Evolutionary conservation across 2,329 filamentous ascomycete genomes (phyloP).

Genomic region (Onygena corvina): DNA sequence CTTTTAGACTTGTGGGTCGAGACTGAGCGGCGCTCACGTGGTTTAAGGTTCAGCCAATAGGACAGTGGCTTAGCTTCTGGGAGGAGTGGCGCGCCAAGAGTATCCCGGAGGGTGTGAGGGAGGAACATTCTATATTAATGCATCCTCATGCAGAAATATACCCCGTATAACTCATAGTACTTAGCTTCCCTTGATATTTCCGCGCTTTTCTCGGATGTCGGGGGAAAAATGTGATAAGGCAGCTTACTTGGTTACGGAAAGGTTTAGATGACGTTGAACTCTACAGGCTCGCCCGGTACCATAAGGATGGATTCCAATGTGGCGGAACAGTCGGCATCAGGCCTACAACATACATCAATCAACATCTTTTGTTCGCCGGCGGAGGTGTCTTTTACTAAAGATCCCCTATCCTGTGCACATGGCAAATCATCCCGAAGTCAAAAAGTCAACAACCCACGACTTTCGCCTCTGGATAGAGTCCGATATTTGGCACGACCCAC

Average conservation of each 20-base stretch:
- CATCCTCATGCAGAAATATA: neutral
- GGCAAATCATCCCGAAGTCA: neutral
- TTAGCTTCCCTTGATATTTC: constrained; percentile 7
- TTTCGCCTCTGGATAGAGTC: neutral
- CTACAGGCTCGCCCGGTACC: neutral
- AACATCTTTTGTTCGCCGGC: no score
- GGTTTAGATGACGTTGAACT: neutral
- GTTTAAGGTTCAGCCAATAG: constrained; percentile 5
- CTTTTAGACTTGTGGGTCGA: neutral
- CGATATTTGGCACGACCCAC: neutral
- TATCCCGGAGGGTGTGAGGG: neutral
- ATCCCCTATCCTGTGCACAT: neutral
- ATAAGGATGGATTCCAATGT: neutral
- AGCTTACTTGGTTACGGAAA: neutral
- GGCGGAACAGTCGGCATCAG: neutral
- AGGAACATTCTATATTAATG: neutral
- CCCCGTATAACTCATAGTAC: neutral
- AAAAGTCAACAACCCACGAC: neutral
- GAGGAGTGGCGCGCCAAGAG: constrained; percentile 12
- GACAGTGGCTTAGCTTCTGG: neutral
- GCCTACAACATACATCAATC: neutral
- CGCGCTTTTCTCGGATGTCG: neutral
- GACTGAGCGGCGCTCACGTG: constrained; percentile 11
- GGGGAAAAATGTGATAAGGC: constrained; percentile 3
- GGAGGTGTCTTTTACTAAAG: neutral